Base-by-base conservation (phyloP, 352 stramenopile genomes). In the Pythium aquatile region DNA sequence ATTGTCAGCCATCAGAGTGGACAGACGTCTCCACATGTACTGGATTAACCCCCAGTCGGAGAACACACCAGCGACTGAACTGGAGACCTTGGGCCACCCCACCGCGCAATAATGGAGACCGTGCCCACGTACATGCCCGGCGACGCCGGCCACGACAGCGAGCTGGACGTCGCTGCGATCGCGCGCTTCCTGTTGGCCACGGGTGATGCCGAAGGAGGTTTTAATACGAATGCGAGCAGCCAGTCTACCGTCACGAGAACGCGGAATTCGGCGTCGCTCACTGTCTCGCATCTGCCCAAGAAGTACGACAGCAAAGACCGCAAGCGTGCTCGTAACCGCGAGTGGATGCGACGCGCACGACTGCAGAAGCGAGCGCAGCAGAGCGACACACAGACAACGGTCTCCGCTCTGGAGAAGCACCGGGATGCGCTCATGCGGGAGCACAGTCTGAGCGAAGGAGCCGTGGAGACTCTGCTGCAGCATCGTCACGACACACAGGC, bases 311-410 rank as follows among this genome's bases (percentile, higher is more conserved):
- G 52, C 52, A 61, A 59, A n/a, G 26, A 40, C 29, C 51, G 51
- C 40, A 66, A 66, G 52, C 61, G 61, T 4, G 42, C 58, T 17
- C 61, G 61, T 42, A 66, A 66, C 28, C 61, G 61, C 35, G 61
- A 66, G 51, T 66, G 61, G 51, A 66, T 66, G 61, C 61, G 61
- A 9, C 51, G 53, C 5, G 61, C 61, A n/a, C 61, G 61, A 1
- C 61, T 66, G 16, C 37, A 35, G 24, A 66, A 66, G 61, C 61
- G 52, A 1, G 51, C 51, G 16, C 28, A 59, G 51, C 33, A 53
- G 28, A 42, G 24, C 32, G 42, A 48, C 29, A 28, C 29, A 5
- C 52, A 56, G 35, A 24, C 28, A 9, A 61, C 30, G 5, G 40
- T 66, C 14, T 26, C 26, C 17, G 29, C 51, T 9, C 39, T 66